Percentiles rank a stretch among this genome's conserved stretches.
phyloP scores from a whole-genome alignment of 805 yeast species.

The Saccharomyces kudriavzevii region DNA sequence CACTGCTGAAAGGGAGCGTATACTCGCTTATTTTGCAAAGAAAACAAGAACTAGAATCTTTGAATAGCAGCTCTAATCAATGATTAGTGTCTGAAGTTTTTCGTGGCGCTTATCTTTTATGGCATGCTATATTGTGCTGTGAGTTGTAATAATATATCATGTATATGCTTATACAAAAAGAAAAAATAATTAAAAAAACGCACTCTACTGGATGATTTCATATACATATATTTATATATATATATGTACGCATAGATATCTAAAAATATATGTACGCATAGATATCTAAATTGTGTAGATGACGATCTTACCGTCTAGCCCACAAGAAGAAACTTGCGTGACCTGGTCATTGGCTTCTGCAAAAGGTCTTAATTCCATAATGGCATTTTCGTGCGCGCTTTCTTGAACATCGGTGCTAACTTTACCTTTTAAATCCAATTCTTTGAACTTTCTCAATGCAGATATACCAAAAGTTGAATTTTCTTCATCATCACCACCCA shows the following conservation, averaged over 20 bases:
- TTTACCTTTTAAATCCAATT: slow-evolving; percentile 89
- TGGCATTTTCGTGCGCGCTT: slow-evolving; percentile 87
- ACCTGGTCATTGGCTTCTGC: slow-evolving; percentile 43
- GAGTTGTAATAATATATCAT: not conserved
- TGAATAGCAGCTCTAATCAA: not conserved
- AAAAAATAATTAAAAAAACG: too few relatives aligned
- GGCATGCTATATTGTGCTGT: not conserved
- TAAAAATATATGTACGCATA: not conserved
- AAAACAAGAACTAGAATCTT: slow-evolving; percentile 22
- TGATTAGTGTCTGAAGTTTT: not conserved
- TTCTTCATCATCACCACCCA: slow-evolving; percentile 46
- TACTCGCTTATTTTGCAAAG: slow-evolving; percentile 53
- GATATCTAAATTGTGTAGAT: slow-evolving; percentile 47
- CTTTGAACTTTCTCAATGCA: slow-evolving; percentile 89
- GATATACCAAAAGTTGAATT: slow-evolving; percentile 51
- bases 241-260: too few relatives aligned
- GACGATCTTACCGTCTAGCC: slow-evolving; percentile 88
- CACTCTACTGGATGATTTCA: too few relatives aligned
- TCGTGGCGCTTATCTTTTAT: slow-evolving; percentile 4
- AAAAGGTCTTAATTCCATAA: slow-evolving; percentile 54
- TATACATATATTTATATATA: too few relatives aligned
- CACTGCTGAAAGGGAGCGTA: slow-evolving; percentile 62
- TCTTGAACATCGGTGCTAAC: slow-evolving; percentile 41
- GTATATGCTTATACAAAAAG: not conserved
- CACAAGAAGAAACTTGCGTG: slow-evolving; percentile 61